A percentile compares a stretch with the other conserved stretches of the same genome.
phyloP scores from a whole-genome alignment of 495 filamentous ascomycete genomes.

The Niebla homalea region DNA sequence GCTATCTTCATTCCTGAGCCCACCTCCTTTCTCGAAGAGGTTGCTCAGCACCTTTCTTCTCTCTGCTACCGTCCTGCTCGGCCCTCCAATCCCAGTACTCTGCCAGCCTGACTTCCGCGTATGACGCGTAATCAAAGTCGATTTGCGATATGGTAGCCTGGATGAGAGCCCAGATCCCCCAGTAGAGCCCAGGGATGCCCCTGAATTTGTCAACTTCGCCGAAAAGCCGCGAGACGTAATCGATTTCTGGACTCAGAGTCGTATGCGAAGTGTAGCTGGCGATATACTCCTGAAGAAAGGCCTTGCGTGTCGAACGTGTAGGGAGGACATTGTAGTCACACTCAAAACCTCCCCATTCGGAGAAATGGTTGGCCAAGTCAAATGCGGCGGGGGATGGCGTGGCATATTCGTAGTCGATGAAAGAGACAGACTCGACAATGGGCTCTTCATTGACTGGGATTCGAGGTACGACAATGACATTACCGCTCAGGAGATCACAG shows the following conservation, averaged over 20 bases:
- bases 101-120: conserved; percentile 73
- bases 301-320: conserved; percentile 58
- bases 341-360: conserved; percentile 95
- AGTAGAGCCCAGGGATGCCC: conserved; percentile 80
- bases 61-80: conserved; percentile 49
- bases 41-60: conserved; percentile 42
- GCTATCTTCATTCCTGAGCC: conserved; percentile 36
- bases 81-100: conserved; percentile 96
- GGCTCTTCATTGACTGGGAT: conserved; percentile 21
- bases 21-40: conserved; percentile 72
- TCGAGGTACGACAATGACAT: conserved; percentile 73
- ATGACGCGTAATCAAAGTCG: conserved; percentile 91
- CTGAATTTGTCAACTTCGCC: conserved; percentile 77
- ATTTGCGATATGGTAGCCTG: conserved; percentile 92
- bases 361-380: conserved; percentile 97
- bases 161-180: conserved; percentile 92
- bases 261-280: conserved; percentile 32
- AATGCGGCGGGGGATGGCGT: conserved; percentile 93
- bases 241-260: not conserved
- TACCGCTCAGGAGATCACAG: conserved; percentile 87
- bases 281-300: conserved; percentile 77
- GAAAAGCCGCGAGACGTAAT: conserved; percentile 35
- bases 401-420: conserved; percentile 98
- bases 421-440: conserved; percentile 45
- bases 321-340: conserved; percentile 82